Base-by-base conservation (phyloP, 306 rosid species). In the Parietaria judaica region DNA sequence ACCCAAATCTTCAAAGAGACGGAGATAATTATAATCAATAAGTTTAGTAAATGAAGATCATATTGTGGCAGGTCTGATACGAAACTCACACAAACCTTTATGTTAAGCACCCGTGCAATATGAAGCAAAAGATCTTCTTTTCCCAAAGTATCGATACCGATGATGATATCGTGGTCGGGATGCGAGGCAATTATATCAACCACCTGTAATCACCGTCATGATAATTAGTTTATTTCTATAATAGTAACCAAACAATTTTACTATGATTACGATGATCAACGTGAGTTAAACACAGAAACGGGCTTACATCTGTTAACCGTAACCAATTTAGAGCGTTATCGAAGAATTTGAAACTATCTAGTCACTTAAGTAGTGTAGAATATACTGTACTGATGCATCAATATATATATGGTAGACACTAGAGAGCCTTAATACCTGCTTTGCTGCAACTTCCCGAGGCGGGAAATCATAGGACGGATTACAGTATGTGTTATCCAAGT, bases 401-500 rank as follows among this genome's bases (percentile, higher is more conserved):
- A 41, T 39, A 17, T 0, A 49, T n/a, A 16, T 44, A 37, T 12
- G 46, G 14, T 38, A 12, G 54, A 45, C 15, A 44, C 37, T 17
- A 63, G 46, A 17, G 56, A 54, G 56, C 31, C 49, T 51, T 41
- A 60, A 16, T 45, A 86, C 95, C 95, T 77, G 79, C 64, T 74
- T 79, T 14, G 87, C 82, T 3, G 87, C 79, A 46, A 77, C 56
- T 56, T 62, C 60, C 14, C 95, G 82, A 41, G 82, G 36, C 1
- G 87, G 90, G 56, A 86, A 86, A 72, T 65, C 79, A 73, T 79
- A 77, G 6, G 70, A 68, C 36, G 95, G 95, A 61, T 83, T 86
- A 70, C 86, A 81, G 66, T 86, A 86, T 10, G 90, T 86, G 60
- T 86, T 86, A 58, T 86, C 95, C 75, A 86, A 63, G 69, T 86